These are phyloP conservation scores for Durusdinium trenchii DNA, from an alignment of 73 alveolate species.

Conservation along the genomic window DNA sequence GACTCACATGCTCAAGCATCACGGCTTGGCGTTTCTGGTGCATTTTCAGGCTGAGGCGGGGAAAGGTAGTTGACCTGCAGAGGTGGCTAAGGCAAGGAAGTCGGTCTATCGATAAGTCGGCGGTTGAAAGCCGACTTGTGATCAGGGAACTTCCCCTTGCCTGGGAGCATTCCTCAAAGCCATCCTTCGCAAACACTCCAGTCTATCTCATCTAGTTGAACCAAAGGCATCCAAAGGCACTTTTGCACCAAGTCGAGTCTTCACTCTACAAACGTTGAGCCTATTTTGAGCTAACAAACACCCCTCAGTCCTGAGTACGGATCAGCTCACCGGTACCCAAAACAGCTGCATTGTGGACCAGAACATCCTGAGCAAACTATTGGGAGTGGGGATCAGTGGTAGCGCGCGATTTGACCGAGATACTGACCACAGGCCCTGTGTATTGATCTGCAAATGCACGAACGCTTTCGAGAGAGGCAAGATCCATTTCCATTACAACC, in stretches of 20 bases:
- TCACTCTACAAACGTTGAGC: neutral
- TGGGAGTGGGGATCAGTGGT: neutral
- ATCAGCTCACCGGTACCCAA: slow-evolving; percentile 63
- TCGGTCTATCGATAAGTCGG: too few species aligned
- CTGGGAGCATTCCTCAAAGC: slow-evolving; percentile 89
- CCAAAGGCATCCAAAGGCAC: too few species aligned
- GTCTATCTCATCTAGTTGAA: neutral
- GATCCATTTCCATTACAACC: slow-evolving; percentile 79
- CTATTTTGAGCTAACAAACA: neutral
- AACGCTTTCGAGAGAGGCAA: slow-evolving; percentile 68
- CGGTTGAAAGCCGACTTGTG: neutral
- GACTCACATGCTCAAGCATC: neutral
- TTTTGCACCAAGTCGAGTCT: neutral
- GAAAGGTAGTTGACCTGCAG: slow-evolving; percentile 72
- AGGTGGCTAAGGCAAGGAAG: neutral
- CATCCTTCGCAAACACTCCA: slow-evolving; percentile 28
- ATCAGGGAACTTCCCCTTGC: neutral
- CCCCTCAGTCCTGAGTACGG: slow-evolving; percentile 51
- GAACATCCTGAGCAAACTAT: slow-evolving; percentile 32
- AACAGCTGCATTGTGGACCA: slow-evolving; percentile 88
- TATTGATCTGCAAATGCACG: slow-evolving; percentile 62
- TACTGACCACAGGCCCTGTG: slow-evolving; percentile 52
- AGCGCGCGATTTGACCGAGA: neutral
- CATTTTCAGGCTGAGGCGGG: slow-evolving; percentile 7
- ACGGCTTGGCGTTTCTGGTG: neutral